Evolutionary conservation across 352 stramenopile genomes (phyloP).

Genomic region (Pythium folliculosum): DNA sequence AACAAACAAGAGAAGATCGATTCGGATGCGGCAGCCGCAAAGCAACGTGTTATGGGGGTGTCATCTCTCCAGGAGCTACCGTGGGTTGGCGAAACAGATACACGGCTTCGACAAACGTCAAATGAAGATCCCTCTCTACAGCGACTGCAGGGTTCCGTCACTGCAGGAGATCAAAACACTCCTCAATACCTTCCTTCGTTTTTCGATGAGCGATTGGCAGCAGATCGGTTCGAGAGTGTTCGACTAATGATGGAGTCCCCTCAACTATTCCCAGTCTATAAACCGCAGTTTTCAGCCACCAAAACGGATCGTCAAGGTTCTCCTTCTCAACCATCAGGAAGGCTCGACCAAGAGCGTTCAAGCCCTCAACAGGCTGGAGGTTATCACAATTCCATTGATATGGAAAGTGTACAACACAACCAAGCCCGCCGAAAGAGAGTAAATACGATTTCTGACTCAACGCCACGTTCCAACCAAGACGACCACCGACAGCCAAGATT

Average conservation of each 20-base stretch:
- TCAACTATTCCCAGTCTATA: not conserved
- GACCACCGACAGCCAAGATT: not conserved
- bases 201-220: slow-evolving; percentile 7
- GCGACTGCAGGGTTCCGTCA: slow-evolving; percentile 1
- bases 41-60: slow-evolving; percentile 53
- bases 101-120: slow-evolving; percentile 9
- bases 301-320: not conserved
- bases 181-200: not conserved
- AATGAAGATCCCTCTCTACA: not conserved
- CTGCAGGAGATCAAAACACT: not conserved
- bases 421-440: not conserved
- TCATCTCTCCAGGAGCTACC: slow-evolving; percentile 47
- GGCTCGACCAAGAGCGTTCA: not conserved
- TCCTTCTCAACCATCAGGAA: not conserved
- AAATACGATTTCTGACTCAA: not conserved
- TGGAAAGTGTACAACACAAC: not conserved
- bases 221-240: slow-evolving; percentile 20
- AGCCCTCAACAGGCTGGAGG: not conserved
- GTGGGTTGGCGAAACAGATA: slow-evolving; percentile 36
- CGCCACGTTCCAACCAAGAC: not conserved
- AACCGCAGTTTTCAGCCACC: not conserved
- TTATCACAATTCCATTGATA: not conserved
- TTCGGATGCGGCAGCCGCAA: slow-evolving; percentile 37
- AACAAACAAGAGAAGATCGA: slow-evolving; percentile 31
- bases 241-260: slow-evolving; percentile 17